Evolutionary conservation across 371 early-diverging fungal genomes (phyloP).

Genomic region (Mortierella sp.): DNA sequence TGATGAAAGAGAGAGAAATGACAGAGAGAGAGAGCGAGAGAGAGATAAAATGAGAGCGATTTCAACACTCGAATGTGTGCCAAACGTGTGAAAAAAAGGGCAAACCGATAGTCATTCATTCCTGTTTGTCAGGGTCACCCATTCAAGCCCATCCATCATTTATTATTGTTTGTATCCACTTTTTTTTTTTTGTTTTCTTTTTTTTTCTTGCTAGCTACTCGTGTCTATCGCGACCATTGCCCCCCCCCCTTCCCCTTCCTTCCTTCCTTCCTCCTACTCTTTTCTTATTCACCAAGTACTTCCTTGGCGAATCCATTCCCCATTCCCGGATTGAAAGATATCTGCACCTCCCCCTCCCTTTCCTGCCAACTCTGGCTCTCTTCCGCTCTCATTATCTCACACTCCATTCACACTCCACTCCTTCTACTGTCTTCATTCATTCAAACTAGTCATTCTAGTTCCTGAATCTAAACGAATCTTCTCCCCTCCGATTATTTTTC

Average conservation of each 20-base stretch:
- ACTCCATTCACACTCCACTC: background rate
- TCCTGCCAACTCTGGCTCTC: background rate
- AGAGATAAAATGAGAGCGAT: no score
- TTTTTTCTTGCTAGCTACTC: background rate
- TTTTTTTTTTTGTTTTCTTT: constrained; percentile 3
- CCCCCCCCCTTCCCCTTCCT: background rate
- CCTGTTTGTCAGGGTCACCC: no score
- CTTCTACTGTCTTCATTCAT: background rate
- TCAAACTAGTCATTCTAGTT: background rate
- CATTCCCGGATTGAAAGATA: constrained; percentile 47
- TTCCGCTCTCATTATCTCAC: background rate
- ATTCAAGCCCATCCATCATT: no score
- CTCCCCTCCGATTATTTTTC: background rate
- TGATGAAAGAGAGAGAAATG: no score
- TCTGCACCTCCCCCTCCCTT: constrained; percentile 10
- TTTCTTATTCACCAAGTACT: constrained; percentile 4
- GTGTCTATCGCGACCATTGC: no score
- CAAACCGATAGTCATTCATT: no score
- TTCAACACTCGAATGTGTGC: no score
- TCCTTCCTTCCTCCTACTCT: background rate
- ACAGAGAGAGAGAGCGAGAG: no score
- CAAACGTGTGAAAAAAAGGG: no score
- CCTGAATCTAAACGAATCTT: background rate
- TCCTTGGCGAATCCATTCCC: background rate
- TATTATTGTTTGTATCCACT: background rate